Base-by-base conservation (phyloP, 768 basidiomycete species). In the Agaricus sinodeliciosus region DNA sequence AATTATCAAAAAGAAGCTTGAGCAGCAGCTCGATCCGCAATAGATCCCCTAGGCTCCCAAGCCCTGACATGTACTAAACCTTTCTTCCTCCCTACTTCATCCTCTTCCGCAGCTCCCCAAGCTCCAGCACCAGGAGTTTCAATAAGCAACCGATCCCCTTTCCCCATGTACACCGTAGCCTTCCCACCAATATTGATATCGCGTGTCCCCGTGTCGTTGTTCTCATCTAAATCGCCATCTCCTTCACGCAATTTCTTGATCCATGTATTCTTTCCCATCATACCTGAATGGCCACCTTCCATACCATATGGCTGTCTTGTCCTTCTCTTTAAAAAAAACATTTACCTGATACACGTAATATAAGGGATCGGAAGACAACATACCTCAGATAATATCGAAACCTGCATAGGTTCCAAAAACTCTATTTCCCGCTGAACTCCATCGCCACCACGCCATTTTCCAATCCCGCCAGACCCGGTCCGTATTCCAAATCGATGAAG, bases 61-160 rank as follows among this genome's bases (percentile, higher is more conserved):
- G 65, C 70, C 26, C 62, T 67, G 41, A 66, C 62, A 63, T 80
- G 72, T 19, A 54, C 57, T 41, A 55, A 54, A n/a, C 48, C 44
- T 31, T 51, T 57, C 58, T 69, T 69, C 60, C 55, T 61, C 52
- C 45, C 58, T 6, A 35, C 15, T 13, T 41, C 45, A 42, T 56
- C 67, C 50, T 72, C 71, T 49, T 72, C 71, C 9, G 61, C 58
- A 13, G 57, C 63, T 0, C 93, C 93, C 88, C 88, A 95, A 2
- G 83, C 94, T 6, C 94, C 94, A 8, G 86, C 94, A 0, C 94
- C 94, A 0, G 94, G 94, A 0, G 94, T 94, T 69, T 93, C 84
- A 45, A 95, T 82, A 54, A 85, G 59, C 55, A 96, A 64, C 46
- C 76, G 73, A 63, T 96, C 93, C 5, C 91, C 88, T 60, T 90